These are phyloP conservation scores for Puccinellia tenuiflora DNA, from an alignment of 176 grass and related monocot species.

Conservation along the genomic window DNA sequence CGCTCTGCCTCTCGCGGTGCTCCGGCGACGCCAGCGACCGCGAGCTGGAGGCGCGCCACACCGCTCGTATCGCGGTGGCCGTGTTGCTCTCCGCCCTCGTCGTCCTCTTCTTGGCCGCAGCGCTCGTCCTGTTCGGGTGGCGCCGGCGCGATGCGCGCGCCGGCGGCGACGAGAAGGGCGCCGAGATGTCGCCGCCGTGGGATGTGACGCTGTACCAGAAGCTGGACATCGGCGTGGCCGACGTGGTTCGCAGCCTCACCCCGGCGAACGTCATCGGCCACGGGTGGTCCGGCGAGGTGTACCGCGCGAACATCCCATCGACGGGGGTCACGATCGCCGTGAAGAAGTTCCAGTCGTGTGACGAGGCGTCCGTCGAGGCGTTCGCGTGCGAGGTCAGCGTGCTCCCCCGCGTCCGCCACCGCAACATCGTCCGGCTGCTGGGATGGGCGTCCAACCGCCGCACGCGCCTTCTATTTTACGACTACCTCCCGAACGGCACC, in stretches of 20 bases:
- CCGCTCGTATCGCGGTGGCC: slow-evolving; percentile 43
- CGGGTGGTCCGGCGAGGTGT: slow-evolving; percentile 74
- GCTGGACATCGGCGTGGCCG: slow-evolving; percentile 66
- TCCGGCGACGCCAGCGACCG: slow-evolving; percentile 18
- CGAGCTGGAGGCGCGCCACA: slow-evolving; percentile 25
- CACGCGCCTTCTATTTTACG: slow-evolving; percentile 77
- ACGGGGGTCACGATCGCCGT: slow-evolving; percentile 51
- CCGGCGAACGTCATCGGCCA: slow-evolving; percentile 55
- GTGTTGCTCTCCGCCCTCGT: slow-evolving; percentile 63
- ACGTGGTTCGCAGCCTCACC: slow-evolving; percentile 55
- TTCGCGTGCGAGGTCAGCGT: slow-evolving; percentile 74
- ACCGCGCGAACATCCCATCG: slow-evolving; percentile 49
- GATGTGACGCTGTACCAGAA: slow-evolving; percentile 87
- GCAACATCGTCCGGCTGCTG: slow-evolving; percentile 74
- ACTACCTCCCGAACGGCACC: slow-evolving; percentile 86
- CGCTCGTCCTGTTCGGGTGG: slow-evolving; percentile 31
- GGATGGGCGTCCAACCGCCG: slow-evolving; percentile 81
- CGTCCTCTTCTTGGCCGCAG: slow-evolving; percentile 31
- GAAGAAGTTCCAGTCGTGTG: slow-evolving; percentile 66
- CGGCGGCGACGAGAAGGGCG: slow-evolving; percentile 33
- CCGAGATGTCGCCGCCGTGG: slow-evolving; percentile 77
- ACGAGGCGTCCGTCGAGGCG: slow-evolving; percentile 49
- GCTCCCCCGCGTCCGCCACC: slow-evolving; percentile 72
- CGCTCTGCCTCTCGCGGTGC: slow-evolving; percentile 71
- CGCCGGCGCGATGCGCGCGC: background rate